Evolutionary conservation across 495 filamentous ascomycete species (phyloP).

Genomic region (Aspergillus coremiiformis): DNA sequence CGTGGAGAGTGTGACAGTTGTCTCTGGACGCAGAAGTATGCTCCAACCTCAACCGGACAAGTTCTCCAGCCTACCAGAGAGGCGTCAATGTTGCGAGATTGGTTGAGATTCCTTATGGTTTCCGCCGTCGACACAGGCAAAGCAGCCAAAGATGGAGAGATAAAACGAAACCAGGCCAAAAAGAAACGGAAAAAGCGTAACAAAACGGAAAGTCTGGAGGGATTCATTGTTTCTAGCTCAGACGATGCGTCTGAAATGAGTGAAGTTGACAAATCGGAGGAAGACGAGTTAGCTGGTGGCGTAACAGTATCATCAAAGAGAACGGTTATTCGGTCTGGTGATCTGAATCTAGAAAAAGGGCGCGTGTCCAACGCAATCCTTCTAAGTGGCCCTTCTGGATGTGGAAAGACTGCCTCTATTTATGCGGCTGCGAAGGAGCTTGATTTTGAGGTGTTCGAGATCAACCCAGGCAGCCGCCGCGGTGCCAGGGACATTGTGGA

Average conservation of each 20-base stretch:
- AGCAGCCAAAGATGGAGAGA: conserved; percentile 33
- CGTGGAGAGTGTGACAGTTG: conserved; percentile 61
- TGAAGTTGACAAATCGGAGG: conserved; percentile 60
- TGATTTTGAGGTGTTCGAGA: conserved; percentile 91
- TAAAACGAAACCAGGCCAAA: conserved; percentile 32
- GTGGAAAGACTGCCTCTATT: conserved; percentile 87
- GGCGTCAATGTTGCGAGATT: conserved; percentile 65
- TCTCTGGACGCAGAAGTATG: conserved; percentile 82
- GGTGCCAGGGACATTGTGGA: conserved; percentile 88
- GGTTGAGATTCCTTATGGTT: conserved; percentile 72
- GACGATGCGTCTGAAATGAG: conserved; percentile 73
- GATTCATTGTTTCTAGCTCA: conserved; percentile 78
- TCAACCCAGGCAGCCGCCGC: conserved; percentile 74
- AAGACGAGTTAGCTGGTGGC: conserved; percentile 36
- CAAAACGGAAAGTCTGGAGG: conserved; percentile 63
- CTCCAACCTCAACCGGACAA: conserved; percentile 58
- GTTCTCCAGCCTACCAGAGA: conserved; percentile 74
- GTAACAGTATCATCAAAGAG: conserved; percentile 40
- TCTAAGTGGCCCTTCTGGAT: conserved; percentile 83
- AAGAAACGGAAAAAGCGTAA: conserved; percentile 58
- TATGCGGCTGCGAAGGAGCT: conserved; percentile 95
- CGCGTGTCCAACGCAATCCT: conserved; percentile 56
- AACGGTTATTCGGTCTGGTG: conserved; percentile 57
- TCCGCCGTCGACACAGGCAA: conserved; percentile 61
- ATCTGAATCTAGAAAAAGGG: conserved; percentile 40